Base-by-base conservation (phyloP, 2,329 filamentous ascomycete species). In the Claviceps capensis region DNA sequence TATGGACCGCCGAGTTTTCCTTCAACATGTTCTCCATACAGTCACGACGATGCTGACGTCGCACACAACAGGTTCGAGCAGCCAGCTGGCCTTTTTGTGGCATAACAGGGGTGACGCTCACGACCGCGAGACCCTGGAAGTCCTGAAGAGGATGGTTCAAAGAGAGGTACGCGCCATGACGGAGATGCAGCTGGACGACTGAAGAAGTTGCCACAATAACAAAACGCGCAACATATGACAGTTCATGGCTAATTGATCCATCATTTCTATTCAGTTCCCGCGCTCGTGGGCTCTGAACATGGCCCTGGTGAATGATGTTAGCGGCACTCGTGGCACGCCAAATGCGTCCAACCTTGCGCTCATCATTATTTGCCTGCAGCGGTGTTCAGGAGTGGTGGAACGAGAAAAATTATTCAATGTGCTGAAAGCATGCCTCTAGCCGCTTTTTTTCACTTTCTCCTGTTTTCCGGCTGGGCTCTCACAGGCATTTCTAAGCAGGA, bases 201-300 rank as follows among this genome's bases (percentile, higher is more conserved):
- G 30, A 34, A 34, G 9, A 34, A 9, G 11, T 34, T 11, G 30
- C 11, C 30, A 34, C 30, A 34, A 34, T 34, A 11, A 4, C 30
- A 34, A 11, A 34, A 34, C 9, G 30, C 4, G 9, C 30, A 34
- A 34, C 9, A 11, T 9, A 34, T 34, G 22, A 16, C 8, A 41
- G 34, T 37, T 5, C 9, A 30, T 44, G 16, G 30, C 44, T 52
- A 22, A 54, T 38, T 17, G 1, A 7, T 16, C 17, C 6, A n/a
- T 17, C 5, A 19, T 30, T 19, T 17, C 4, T 19, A 23, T 19
- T 5, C 30, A 62, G 60, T 37, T 60, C 1, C 62, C 63, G 1
- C 60, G 58, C 37, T 55, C 60, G 0, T 65, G 63, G 63, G 54
- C 59, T 5, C 43, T 63, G 34, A 57, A 58, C 13, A 59, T 58